Base-by-base conservation (phyloP, 257 asterid genomes). In the Capsicum baccatum region DNA sequence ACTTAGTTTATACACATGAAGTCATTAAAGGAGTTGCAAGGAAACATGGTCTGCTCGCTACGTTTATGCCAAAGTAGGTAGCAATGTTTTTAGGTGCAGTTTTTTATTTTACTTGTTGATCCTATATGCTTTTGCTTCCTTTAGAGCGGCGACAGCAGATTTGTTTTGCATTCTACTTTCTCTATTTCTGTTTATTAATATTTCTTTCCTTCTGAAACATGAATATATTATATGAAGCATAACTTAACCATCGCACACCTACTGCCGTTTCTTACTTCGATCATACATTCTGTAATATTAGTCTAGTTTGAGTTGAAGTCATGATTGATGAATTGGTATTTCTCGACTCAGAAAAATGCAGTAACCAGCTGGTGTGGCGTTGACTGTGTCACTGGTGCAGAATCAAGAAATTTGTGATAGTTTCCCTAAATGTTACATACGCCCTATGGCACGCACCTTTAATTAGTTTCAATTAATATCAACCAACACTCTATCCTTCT, bases 51-150 rank as follows among this genome's bases (percentile, higher is more conserved):
- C 73, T 96, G 63, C 56, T 94, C 88, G 98, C 98, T 6, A 96
- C 98, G 81, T 96, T 96, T 92, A 88, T 92, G 85, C 99, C 99
- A 4, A 96, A 94, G 98, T 95, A 91, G 57, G 96, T 90, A 81
- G 79, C 37, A 71, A n/a, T 50, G 19, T 17, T 9, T 79, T 42
- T 1, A 8, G 54, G 54, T 39, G 54, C 55, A 37, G 4, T 9
- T 57, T 57, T 57, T 14, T n/a, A 0, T 55, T 3, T 9, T 35
- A 79, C 83, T 37, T 79, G 50, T 6, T 33, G 37, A 59, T 57
- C n/a, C 0, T 5, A 79, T 9, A 35, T 9, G 19, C 55, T 42
- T 69, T 69, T 69, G 35, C 80, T 73, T 71, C 56, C 60, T 48
- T 48, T 50, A 47, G 11, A 63, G 70, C 10, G 42, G 70, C 42